Conservation (phyloP, 2,329 filamentous ascomycete species). For the Elsinoe ampelina region DNA sequence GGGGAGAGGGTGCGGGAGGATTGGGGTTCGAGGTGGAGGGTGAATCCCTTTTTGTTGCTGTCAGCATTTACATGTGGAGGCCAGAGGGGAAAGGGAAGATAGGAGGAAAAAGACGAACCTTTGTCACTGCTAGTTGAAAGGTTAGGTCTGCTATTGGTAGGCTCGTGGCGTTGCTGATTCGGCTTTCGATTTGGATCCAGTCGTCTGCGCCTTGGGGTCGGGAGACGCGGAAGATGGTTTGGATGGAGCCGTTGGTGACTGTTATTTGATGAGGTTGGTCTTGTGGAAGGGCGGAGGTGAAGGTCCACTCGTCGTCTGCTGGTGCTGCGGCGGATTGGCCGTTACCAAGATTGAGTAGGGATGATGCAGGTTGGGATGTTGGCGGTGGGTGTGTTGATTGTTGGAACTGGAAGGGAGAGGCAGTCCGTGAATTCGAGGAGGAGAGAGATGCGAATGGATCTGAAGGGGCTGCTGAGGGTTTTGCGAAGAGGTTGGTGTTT, state of each 20-base stretch:
- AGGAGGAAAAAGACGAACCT: conserved; percentile 46
- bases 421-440: conserved; percentile 40
- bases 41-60: conserved; percentile 54
- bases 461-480: conserved; percentile 27
- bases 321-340: conserved; percentile 25
- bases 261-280: conserved; percentile 52
- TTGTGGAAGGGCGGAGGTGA: conserved; percentile 15
- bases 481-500: conserved; percentile 26
- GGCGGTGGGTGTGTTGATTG: conserved; percentile 32
- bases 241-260: conserved; percentile 61
- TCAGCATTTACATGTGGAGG: neutral
- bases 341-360: conserved; percentile 23
- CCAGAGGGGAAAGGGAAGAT: neutral
- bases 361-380: conserved; percentile 15
- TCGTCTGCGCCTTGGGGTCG: conserved; percentile 46
- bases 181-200: conserved; percentile 60
- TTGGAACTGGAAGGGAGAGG: conserved; percentile 41
- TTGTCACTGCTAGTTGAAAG: conserved; percentile 88
- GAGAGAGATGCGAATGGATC: conserved; percentile 55
- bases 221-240: conserved; percentile 63
- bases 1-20: conserved; percentile 67
- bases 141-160: conserved; percentile 69
- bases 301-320: conserved; percentile 18
- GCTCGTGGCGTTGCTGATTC: conserved; percentile 73
- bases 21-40: conserved; percentile 75